Percentiles rank a stretch among this genome's conserved stretches.
phyloP scores from a whole-genome alignment of 495 filamentous ascomycete species.

The Bacidia rubella region DNA sequence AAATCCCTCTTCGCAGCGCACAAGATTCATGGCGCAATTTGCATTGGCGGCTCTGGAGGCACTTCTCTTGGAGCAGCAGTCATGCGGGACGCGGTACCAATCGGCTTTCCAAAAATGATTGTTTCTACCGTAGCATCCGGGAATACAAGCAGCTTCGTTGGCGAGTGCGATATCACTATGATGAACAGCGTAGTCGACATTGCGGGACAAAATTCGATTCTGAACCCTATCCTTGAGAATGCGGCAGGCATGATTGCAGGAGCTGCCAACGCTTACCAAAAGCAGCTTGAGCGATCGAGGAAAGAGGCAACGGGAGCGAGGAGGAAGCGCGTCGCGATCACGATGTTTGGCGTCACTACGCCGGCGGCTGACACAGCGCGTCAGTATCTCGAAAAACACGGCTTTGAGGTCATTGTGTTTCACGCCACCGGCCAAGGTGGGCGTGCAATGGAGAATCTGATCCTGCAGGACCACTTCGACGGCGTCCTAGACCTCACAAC shows the following conservation, averaged over 20 bases:
- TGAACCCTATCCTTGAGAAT: conserved; percentile 42
- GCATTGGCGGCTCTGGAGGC: conserved; percentile 43
- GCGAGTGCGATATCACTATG: conserved; percentile 53
- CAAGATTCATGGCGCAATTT: conserved; percentile 40
- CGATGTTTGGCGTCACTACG: conserved; percentile 67
- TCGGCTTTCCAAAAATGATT: conserved; percentile 56
- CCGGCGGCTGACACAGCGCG: conserved; percentile 40
- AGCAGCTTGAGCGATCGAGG: conserved; percentile 2
- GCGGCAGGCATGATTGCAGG: conserved; percentile 45
- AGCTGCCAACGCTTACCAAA: conserved; percentile 37
- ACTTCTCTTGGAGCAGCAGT: conserved; percentile 41
- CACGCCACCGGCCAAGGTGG: conserved; percentile 58
- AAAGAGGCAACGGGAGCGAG: conserved; percentile 15
- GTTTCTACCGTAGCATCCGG: conserved; percentile 55
- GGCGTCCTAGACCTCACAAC: conserved; percentile 57
- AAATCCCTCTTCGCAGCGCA: conserved; percentile 20
- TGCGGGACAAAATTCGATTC: conserved; percentile 45
- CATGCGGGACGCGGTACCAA: conserved; percentile 44
- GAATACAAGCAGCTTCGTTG: conserved; percentile 43
- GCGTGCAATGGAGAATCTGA: conserved; percentile 50
- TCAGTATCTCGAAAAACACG: conserved; percentile 26
- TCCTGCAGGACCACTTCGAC: conserved; percentile 38
- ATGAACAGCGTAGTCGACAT: conserved; percentile 61
- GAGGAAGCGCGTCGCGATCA: conserved; percentile 42
- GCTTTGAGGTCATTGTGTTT: conserved; percentile 49